A percentile compares a stretch with the other conserved stretches of the same genome.
These are phyloP conservation scores for Aspergillus luchuensis DNA, from an alignment of 2,329 filamentous ascomycete species.

Conservation along the genomic window DNA sequence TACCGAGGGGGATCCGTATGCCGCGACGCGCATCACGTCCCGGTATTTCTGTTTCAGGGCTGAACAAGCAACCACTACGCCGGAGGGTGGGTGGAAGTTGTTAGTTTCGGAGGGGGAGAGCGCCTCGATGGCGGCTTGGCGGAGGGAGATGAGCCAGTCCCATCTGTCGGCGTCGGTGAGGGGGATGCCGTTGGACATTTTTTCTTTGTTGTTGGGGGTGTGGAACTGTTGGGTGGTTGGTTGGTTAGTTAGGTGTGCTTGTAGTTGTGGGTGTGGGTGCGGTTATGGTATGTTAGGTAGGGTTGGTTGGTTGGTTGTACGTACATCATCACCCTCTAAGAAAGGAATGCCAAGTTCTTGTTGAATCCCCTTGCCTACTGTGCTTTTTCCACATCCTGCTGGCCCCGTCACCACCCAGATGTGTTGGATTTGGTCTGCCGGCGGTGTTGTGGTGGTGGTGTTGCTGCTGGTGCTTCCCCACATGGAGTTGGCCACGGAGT, in stretches of 20 bases:
- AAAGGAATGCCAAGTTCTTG: constrained; percentile 66
- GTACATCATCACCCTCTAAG: constrained; percentile 76
- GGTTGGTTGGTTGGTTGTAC: constrained; percentile 29
- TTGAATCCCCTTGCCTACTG: constrained; percentile 68
- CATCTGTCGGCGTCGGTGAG: constrained; percentile 92
- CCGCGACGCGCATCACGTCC: constrained; percentile 81
- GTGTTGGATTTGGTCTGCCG: constrained; percentile 53
- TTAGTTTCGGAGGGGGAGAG: constrained; percentile 42
- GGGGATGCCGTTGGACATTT: constrained; percentile 83
- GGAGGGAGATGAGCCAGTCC: constrained; percentile 88
- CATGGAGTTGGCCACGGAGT: constrained; percentile 21
- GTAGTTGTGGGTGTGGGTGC: background rate
- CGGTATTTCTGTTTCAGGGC: constrained; percentile 97
- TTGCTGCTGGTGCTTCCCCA: constrained; percentile 12
- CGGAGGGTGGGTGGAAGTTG: constrained; percentile 57
- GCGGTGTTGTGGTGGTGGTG: background rate
- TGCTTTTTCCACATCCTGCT: constrained; percentile 78
- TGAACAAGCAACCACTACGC: constrained; percentile 95
- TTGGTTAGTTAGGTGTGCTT: background rate
- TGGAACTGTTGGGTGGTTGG: constrained; percentile 44
- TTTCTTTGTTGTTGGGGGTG: constrained; percentile 73
- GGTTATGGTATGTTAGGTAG: background rate
- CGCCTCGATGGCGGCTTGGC: constrained; percentile 61
- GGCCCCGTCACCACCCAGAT: constrained; percentile 81
- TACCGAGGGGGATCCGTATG: constrained; percentile 72